Evolutionary conservation across 331 rosid genomes (phyloP).

Genomic region (Dryas integrifolia): DNA sequence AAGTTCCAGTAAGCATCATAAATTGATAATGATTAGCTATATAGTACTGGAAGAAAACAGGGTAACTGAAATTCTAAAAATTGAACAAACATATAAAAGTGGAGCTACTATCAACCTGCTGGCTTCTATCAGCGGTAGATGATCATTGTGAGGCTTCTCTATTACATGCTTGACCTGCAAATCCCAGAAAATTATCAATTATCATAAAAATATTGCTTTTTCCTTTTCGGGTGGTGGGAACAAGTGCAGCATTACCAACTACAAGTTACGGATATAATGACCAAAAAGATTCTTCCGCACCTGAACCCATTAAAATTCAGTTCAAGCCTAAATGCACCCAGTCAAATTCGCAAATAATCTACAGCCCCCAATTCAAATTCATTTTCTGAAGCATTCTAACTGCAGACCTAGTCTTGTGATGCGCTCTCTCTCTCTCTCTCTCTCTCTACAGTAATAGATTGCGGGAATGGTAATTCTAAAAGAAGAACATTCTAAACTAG

Average conservation of each 20-base stretch:
- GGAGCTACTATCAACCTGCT: conserved; percentile 71
- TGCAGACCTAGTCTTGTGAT: background rate
- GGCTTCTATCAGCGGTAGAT: conserved; percentile 88
- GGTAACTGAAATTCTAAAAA: background rate
- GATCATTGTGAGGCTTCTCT: conserved; percentile 95
- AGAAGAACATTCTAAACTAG: background rate
- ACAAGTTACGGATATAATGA: background rate
- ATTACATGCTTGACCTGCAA: conserved; percentile 93
- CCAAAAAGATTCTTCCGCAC: background rate
- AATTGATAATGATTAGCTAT: background rate
- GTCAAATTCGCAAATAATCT: background rate
- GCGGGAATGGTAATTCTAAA: background rate
- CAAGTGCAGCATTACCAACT: background rate
- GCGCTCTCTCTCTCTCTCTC: background rate
- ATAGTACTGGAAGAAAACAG: background rate
- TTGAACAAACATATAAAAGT: background rate
- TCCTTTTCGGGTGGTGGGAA: background rate
- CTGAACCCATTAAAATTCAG: background rate
- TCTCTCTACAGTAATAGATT: background rate
- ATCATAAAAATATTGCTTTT: background rate
- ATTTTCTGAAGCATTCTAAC: background rate
- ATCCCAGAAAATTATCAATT: conserved; percentile 30
- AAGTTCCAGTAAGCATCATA: background rate
- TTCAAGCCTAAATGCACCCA: background rate
- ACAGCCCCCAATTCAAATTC: background rate